These are phyloP conservation scores for Vigna radiata DNA, from an alignment of 306 rosid genomes.

Conservation along the genomic window DNA sequence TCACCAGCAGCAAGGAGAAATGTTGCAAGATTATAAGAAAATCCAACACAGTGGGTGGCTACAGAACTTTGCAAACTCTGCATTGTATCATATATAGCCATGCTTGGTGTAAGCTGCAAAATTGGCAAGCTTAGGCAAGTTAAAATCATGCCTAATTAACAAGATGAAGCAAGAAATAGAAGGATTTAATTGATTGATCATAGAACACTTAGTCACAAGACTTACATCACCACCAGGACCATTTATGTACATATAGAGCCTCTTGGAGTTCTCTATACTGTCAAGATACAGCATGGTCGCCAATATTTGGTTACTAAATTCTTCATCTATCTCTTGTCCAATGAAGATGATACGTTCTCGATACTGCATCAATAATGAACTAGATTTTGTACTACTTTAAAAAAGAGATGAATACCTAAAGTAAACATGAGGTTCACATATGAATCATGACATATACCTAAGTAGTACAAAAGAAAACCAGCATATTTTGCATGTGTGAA, in stretches of 20 bases:
- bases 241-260: conserved; percentile 81
- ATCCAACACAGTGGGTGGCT: conserved; percentile 86
- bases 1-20: conserved; percentile 94
- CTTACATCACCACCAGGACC: conserved; percentile 99
- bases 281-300: conserved; percentile 97
- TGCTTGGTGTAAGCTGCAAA: conserved; percentile 90
- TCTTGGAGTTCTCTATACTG: conserved; percentile 67
- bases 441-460: conserved; percentile 12
- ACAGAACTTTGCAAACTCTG: conserved; percentile 88
- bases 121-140: conserved; percentile 39
- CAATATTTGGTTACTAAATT: conserved; percentile 86
- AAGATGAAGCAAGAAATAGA: conserved; percentile 32
- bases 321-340: conserved; percentile 86
- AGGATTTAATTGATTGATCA: conserved; percentile 33
- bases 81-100: conserved; percentile 94
- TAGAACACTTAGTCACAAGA: conserved; percentile 17
- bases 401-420: conserved; percentile 27
- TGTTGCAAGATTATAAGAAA: conserved; percentile 78
- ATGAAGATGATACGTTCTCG: conserved; percentile 90
- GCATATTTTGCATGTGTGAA: conserved; percentile 15
- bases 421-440: conserved; percentile 31
- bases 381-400: conserved; percentile 33
- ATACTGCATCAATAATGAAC: conserved; percentile 68
- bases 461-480: conserved; percentile 13
- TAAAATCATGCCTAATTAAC: conserved; percentile 31